phyloP scores from a whole-genome alignment of 495 filamentous ascomycete species.

The Hyaloscypha variabilis region DNA sequence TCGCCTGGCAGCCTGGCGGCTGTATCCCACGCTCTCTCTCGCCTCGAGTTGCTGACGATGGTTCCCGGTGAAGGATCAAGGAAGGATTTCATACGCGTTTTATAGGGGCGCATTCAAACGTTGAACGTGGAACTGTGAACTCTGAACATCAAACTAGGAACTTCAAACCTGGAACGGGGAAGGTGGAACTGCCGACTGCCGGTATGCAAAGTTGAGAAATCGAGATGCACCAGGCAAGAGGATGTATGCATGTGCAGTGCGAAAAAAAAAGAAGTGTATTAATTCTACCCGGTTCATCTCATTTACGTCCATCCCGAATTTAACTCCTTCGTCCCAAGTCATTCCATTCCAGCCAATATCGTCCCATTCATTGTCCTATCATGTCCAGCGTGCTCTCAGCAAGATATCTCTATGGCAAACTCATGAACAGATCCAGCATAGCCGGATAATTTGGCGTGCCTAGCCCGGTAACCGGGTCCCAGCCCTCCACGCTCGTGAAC shows the following conservation, averaged over 20 bases:
- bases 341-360: no score
- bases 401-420: conserved; percentile 13
- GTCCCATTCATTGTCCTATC: background rate
- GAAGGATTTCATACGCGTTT: no score
- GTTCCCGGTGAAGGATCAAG: no score
- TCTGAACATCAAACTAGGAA: background rate
- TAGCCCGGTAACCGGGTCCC: conserved; percentile 25
- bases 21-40: no score
- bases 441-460: conserved; percentile 20
- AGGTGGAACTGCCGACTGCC: background rate
- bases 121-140: no score
- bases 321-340: no score
- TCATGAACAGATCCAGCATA: conserved; percentile 46
- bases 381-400: background rate
- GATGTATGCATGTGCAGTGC: background rate
- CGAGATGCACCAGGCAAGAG: background rate
- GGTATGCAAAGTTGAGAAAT: background rate
- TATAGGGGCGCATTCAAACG: no score
- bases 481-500: conserved; percentile 48
- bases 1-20: no score
- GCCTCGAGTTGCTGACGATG: no score
- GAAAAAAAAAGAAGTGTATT: background rate
- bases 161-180: background rate
- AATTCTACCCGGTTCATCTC: background rate
- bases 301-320: no score